Conservation (phyloP, 2,329 filamentous ascomycete species). For the Lachnellula subtilissima region DNA sequence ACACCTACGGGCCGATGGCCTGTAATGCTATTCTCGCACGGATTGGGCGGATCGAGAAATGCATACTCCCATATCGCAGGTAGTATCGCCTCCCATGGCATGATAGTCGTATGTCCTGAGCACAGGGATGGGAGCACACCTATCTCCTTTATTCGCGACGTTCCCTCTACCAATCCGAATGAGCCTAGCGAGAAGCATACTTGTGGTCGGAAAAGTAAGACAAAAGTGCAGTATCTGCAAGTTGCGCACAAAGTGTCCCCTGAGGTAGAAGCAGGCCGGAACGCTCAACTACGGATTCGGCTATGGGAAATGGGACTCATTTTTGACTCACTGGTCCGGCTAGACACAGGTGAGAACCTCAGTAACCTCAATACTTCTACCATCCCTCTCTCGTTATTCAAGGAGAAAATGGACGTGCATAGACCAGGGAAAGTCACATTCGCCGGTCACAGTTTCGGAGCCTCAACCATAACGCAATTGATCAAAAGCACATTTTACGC, state of each 20-base stretch:
- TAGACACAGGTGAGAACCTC: constrained; percentile 51
- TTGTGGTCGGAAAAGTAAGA: constrained; percentile 15
- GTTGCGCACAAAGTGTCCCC: constrained; percentile 59
- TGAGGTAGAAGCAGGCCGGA: constrained; percentile 62
- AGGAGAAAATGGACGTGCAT: constrained; percentile 59
- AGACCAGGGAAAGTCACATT: constrained; percentile 69
- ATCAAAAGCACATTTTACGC: constrained; percentile 75
- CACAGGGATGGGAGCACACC: constrained; percentile 79
- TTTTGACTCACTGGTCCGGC: constrained; percentile 61
- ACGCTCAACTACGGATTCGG: constrained; percentile 68
- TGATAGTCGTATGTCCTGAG: constrained; percentile 76
- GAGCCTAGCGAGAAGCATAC: not conserved
- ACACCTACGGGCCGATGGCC: constrained; percentile 60
- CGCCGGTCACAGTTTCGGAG: constrained; percentile 78
- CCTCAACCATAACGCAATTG: constrained; percentile 68
- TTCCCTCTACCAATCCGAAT: constrained; percentile 35
- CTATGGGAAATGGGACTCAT: constrained; percentile 73
- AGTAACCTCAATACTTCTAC: constrained; percentile 50
- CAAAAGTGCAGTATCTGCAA: constrained; percentile 39
- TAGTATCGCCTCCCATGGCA: constrained; percentile 73
- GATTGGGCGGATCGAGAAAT: constrained; percentile 74
- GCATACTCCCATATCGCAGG: constrained; percentile 80
- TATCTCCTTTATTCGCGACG: constrained; percentile 65
- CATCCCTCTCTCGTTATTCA: constrained; percentile 53
- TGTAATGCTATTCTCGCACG: constrained; percentile 81